These are phyloP conservation scores for barley (Hordeum vulgare) DNA, from an alignment of 176 grass and related monocot genomes.

Conservation along the genomic window MorexV3_pseudomolecules_assembly NC_058521.1:545516916-545517415, in stretches of 20 bases:
- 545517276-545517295: not conserved
- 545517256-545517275: not conserved
- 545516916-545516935: not conserved
- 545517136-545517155: not conserved
- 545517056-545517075: not conserved
- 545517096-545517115: not conserved
- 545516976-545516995: not conserved
- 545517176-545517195: not conserved
- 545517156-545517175: not conserved
- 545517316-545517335: not conserved
- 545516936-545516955: not conserved
- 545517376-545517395: not conserved
- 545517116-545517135: not conserved
- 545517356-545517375: no score
- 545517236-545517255: not conserved
- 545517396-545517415: not conserved
- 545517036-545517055: not conserved
- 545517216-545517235: not conserved
- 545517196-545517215: not conserved
- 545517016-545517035: not conserved
- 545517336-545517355: no score
- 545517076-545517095: not conserved
- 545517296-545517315: not conserved
- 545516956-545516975: not conserved
- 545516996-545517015: not conserved